Percentiles rank a stretch among this genome's conserved stretches.
These are phyloP conservation scores for Mortierella sp. DNA, from an alignment of 371 early-diverging fungal genomes.

Conservation along the genomic window DNA sequence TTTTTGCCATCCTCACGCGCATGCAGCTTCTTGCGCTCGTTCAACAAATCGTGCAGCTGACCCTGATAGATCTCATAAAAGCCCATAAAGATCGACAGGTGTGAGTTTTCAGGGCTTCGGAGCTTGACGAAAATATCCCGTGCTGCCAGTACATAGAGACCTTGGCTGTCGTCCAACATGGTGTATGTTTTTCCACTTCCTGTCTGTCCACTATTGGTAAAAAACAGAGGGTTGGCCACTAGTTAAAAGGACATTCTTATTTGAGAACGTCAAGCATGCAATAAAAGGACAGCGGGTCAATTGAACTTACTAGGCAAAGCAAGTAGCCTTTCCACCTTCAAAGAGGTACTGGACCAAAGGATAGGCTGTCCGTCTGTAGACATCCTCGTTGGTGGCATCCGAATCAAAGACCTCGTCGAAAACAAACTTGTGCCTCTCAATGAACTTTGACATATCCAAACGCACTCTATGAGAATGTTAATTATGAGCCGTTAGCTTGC, in stretches of 20 bases:
- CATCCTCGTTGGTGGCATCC: slow-evolving; percentile 83
- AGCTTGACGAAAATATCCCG: slow-evolving; percentile 89
- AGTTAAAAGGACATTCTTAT: neutral
- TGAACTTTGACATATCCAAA: slow-evolving; percentile 95
- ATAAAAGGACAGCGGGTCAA: neutral
- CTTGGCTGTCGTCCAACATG: slow-evolving; percentile 90
- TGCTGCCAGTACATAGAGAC: slow-evolving; percentile 93
- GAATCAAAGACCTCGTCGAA: slow-evolving; percentile 98
- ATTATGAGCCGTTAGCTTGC: neutral
- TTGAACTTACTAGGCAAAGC: slow-evolving; percentile 93
- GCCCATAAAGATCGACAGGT: slow-evolving; percentile 86
- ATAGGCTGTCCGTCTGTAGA: slow-evolving; percentile 92
- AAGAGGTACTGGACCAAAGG: slow-evolving; percentile 97
- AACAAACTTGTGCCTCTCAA: slow-evolving; percentile 93
- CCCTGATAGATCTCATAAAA: slow-evolving; percentile 99
- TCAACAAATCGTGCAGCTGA: slow-evolving; percentile 95
- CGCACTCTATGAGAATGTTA: slow-evolving; percentile 69
- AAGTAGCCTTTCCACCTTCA: slow-evolving; percentile 96
- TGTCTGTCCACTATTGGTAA: slow-evolving; percentile 90
- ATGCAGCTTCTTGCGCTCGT: slow-evolving; percentile 85
- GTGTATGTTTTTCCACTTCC: slow-evolving; percentile 99
- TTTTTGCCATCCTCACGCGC: slow-evolving; percentile 97
- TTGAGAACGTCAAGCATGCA: neutral
- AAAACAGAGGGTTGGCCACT: neutral
- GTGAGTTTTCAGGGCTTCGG: slow-evolving; percentile 74